Conservation (phyloP, 345 rosid genomes). For the Salix arbutifolia region DNA sequence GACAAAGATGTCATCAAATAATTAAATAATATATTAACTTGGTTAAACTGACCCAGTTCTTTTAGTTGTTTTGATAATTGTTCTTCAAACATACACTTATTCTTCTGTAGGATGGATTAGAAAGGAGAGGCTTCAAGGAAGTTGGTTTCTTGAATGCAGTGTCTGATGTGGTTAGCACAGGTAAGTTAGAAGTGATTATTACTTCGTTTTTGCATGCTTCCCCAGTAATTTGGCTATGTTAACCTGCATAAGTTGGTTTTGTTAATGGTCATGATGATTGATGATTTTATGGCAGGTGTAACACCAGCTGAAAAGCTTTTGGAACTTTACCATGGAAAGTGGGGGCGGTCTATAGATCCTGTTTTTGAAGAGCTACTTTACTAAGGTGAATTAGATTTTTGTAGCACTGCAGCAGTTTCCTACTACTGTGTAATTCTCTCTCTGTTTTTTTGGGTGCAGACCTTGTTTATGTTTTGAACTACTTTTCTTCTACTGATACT, state of each 20-base stretch:
- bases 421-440: background rate
- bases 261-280: background rate
- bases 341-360: conserved; percentile 79
- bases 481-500: background rate
- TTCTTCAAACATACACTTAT: background rate
- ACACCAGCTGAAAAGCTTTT: conserved; percentile 86
- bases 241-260: background rate
- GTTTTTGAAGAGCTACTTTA: conserved; percentile 77
- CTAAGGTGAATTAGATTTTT: conserved; percentile 17
- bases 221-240: background rate
- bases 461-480: background rate
- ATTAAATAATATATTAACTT: too few species aligned
- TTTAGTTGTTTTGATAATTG: conserved; percentile 3
- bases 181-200: conserved; percentile 25
- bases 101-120: conserved; percentile 74
- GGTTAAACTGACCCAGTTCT: background rate
- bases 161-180: conserved; percentile 82
- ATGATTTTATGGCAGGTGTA: conserved; percentile 45
- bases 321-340: conserved; percentile 73
- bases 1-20: too few species aligned
- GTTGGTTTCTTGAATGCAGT: conserved; percentile 79
- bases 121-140: conserved; percentile 94
- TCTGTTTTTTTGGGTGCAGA: conserved; percentile 2
- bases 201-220: background rate
- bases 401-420: background rate